These are phyloP conservation scores for Cystobasidium onofrii DNA, from an alignment of 768 basidiomycete species.

Conservation along the genomic window DNA sequence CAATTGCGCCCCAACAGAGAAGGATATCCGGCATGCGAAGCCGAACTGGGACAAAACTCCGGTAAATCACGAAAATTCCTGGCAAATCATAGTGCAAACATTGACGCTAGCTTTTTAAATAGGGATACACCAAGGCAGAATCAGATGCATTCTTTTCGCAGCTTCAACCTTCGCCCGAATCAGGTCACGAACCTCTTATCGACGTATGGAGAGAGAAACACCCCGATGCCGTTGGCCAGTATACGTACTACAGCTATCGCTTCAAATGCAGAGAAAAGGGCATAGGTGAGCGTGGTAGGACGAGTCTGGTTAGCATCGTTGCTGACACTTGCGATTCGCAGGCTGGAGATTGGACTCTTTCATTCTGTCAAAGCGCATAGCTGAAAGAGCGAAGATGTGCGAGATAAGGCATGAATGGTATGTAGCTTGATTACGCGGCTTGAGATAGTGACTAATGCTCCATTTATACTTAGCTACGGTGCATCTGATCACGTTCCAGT, in stretches of 20 bases:
- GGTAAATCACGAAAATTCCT: neutral
- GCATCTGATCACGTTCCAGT: conserved; percentile 80
- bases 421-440: neutral
- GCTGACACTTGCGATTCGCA: neutral
- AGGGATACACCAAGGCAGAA: conserved; percentile 72
- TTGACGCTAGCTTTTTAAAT: neutral
- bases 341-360: conserved; percentile 81
- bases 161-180: conserved; percentile 51
- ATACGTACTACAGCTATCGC: conserved; percentile 71
- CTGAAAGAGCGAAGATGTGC: conserved; percentile 63
- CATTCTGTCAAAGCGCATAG: conserved; percentile 57
- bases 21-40: conserved; percentile 43
- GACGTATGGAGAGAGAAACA: conserved; percentile 72
- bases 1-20: conserved; percentile 72
- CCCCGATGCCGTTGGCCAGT: conserved; percentile 56
- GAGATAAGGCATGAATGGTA: conserved; percentile 71
- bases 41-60: conserved; percentile 27
- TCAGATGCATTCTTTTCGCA: conserved; percentile 65
- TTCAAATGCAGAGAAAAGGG: conserved; percentile 72
- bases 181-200: conserved; percentile 52
- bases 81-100: neutral
- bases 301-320: neutral
- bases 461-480: conserved; percentile 51
- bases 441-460: neutral
- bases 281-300: conserved; percentile 44